A percentile compares a stretch with the other conserved stretches of the same genome.
Evolutionary conservation across 768 basidiomycete genomes (phyloP).

Genomic region (Suillus discolor): DNA sequence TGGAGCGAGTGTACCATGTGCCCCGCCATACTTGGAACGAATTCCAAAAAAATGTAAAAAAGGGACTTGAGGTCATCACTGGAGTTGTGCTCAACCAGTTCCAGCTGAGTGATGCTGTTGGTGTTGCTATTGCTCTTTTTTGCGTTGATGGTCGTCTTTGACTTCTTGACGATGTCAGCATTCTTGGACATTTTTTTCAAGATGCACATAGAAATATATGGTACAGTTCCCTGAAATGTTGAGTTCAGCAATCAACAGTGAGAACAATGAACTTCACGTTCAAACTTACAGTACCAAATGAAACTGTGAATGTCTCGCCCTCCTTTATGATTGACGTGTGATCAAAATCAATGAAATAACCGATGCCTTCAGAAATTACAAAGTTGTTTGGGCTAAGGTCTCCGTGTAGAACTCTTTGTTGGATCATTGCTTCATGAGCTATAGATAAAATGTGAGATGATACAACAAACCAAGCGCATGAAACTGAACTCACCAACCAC

Average conservation of each 20-base stretch:
- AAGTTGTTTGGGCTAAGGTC: constrained; percentile 4
- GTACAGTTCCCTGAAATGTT: background rate
- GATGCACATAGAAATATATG: background rate
- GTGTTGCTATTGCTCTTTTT: background rate
- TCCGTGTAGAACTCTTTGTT: background rate
- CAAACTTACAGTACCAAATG: background rate
- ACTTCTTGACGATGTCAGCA: background rate
- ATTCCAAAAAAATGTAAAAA: background rate
- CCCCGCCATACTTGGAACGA: background rate
- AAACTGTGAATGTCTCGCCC: background rate
- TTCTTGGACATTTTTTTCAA: background rate
- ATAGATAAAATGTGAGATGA: background rate
- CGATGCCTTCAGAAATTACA: background rate
- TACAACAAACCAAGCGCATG: background rate
- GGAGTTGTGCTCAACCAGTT: background rate
- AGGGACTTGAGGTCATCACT: background rate
- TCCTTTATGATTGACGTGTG: background rate
- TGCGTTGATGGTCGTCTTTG: background rate
- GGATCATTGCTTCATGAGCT: background rate
- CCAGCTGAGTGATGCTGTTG: background rate
- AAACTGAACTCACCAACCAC: background rate
- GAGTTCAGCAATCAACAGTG: background rate
- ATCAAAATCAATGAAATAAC: background rate
- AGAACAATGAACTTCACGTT: background rate
- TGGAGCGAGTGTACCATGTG: background rate